Conservation (phyloP, 2,329 filamentous ascomycete genomes). For the Dichotomopilus funicola region DNA sequence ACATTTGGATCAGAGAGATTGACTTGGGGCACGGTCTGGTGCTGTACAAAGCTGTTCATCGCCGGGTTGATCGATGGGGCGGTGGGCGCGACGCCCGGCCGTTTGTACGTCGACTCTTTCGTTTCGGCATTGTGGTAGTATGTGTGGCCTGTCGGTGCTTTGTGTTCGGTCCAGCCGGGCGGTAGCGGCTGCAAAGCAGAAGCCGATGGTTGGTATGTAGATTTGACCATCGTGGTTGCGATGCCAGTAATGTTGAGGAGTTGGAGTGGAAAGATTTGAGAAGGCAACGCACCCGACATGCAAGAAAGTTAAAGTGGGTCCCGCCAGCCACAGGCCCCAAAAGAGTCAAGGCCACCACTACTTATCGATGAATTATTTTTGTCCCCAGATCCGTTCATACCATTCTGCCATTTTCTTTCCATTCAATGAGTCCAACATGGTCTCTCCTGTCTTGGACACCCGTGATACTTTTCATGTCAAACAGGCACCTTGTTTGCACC, state of each 20-base stretch:
- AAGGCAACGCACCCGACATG: neutral
- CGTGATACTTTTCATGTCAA: too few species aligned
- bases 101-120: constrained; percentile 80
- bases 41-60: constrained; percentile 35
- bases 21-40: constrained; percentile 33
- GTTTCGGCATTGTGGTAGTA: constrained; percentile 84
- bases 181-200: constrained; percentile 54
- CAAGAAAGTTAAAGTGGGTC: neutral
- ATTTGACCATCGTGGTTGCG: constrained; percentile 57
- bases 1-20: constrained; percentile 48
- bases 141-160: constrained; percentile 74
- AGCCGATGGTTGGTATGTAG: constrained; percentile 61
- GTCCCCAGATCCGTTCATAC: too few species aligned
- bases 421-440: too few species aligned
- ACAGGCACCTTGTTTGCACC: too few species aligned
- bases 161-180: constrained; percentile 88
- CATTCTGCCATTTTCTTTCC: too few species aligned
- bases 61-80: constrained; percentile 6
- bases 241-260: neutral
- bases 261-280: neutral
- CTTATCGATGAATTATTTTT: too few species aligned
- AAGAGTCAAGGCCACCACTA: too few species aligned
- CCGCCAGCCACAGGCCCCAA: too few species aligned
- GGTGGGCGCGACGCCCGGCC: constrained; percentile 46
- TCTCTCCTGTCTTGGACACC: too few species aligned